Evolutionary conservation across 2,329 filamentous ascomycete species (phyloP).

Genomic region (Ophiognomonia clavigignenti-juglandacearum): DNA sequence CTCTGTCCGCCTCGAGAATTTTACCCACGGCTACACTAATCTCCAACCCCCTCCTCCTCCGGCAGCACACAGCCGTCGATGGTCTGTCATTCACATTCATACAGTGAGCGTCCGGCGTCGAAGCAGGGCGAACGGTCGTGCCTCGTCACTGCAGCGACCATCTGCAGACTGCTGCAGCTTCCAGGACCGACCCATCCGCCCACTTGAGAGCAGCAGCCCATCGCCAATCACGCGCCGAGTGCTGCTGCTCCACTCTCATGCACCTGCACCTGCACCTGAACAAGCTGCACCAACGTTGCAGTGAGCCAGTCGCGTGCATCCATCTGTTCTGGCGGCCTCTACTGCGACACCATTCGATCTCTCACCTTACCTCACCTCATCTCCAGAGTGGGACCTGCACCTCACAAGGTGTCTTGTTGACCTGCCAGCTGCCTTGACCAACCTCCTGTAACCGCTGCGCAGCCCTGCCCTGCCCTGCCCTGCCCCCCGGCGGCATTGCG

Average conservation of each 20-base stretch:
- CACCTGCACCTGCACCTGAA: slow-evolving; percentile 3
- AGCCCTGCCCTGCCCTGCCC: no score
- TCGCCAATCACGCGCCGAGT: no score
- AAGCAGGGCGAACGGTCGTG: background rate
- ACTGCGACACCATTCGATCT: slow-evolving; percentile 7
- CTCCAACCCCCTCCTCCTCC: no score
- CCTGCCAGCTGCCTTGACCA: background rate
- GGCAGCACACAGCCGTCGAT: no score
- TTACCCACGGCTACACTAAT: no score
- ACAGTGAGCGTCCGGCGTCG: slow-evolving; percentile 2
- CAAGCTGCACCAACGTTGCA: slow-evolving; percentile 13
- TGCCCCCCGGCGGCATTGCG: no score
- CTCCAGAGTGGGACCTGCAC: background rate
- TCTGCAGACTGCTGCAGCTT: background rate
- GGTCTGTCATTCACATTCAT: no score
- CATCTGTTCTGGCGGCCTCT: slow-evolving; percentile 12
- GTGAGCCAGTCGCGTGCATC: slow-evolving; percentile 15
- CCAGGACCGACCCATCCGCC: no score
- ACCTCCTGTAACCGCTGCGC: no score
- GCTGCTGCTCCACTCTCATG: background rate
- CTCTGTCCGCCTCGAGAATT: no score
- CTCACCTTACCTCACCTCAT: no score
- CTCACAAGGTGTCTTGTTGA: background rate
- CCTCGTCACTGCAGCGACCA: background rate
- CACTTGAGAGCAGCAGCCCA: no score